Evolutionary conservation across 139 green algal species (phyloP).

Genomic region (Coelastrella sp.): DNA sequence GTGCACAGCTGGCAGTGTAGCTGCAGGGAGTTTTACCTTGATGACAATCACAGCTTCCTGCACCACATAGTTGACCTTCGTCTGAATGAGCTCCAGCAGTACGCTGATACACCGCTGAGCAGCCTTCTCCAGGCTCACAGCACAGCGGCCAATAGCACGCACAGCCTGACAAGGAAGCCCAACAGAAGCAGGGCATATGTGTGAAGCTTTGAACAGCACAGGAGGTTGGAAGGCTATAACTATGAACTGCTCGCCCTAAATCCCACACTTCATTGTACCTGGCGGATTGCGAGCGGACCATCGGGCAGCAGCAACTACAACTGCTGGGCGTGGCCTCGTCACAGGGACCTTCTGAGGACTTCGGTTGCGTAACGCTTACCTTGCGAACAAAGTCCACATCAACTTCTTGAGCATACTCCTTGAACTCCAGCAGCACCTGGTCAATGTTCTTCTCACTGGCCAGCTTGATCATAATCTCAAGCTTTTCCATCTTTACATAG

Average conservation of each 20-base stretch:
- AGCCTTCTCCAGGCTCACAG: constrained; percentile 89
- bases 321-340: too few species aligned
- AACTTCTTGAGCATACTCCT: constrained; percentile 99
- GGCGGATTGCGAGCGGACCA: background rate
- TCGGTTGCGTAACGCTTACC: constrained; percentile 36
- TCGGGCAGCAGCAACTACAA: too few species aligned
- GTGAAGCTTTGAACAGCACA: too few species aligned
- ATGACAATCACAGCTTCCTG: constrained; percentile 99
- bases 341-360: too few species aligned
- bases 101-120: constrained; percentile 97
- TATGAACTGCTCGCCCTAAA: too few species aligned
- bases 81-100: constrained; percentile 98
- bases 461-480: constrained; percentile 98
- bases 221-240: too few species aligned
- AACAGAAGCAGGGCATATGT: background rate
- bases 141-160: constrained; percentile 94
- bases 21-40: constrained; percentile 71
- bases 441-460: constrained; percentile 94
- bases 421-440: constrained; percentile 98
- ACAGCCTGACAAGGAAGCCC: constrained; percentile 66
- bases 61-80: constrained; percentile 98
- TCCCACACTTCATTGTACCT: background rate
- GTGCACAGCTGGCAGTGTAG: background rate
- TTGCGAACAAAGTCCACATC: constrained; percentile 99
- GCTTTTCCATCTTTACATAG: constrained; percentile 99